These are phyloP conservation scores for Triadica sebifera DNA, from an alignment of 345 rosid species.

Conservation along the genomic window DNA sequence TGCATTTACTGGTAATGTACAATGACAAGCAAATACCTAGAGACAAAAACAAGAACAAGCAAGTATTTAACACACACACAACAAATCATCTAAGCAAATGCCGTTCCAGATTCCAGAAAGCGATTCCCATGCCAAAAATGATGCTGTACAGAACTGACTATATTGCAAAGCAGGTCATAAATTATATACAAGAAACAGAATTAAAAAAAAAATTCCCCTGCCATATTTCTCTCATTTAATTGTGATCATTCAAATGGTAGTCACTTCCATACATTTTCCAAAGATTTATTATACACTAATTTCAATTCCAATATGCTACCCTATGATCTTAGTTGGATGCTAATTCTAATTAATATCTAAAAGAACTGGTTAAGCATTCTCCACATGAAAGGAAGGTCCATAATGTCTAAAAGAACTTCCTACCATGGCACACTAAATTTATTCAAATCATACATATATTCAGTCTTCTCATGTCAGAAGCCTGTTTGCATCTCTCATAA, in stretches of 20 bases:
- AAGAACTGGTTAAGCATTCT: background rate
- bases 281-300: too few relatives aligned
- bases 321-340: background rate
- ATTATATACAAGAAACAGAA: background rate
- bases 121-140: background rate
- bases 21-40: constrained; percentile 80
- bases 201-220: background rate
- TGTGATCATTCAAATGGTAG: background rate
- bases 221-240: background rate
- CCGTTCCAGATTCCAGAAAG: background rate
- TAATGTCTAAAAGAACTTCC: background rate
- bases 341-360: too few relatives aligned
- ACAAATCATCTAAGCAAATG: background rate
- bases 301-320: background rate
- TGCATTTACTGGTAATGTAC: constrained; percentile 44
- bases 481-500: too few relatives aligned
- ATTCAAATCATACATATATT: too few relatives aligned
- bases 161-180: background rate
- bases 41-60: background rate
- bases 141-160: background rate
- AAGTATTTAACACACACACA: background rate
- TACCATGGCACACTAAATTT: too few relatives aligned
- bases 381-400: background rate
- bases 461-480: background rate
- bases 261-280: background rate